These are phyloP conservation scores for Bonia amplexicaulis DNA, from an alignment of 176 grass and related monocot genomes.

Conservation along the genomic window DNA sequence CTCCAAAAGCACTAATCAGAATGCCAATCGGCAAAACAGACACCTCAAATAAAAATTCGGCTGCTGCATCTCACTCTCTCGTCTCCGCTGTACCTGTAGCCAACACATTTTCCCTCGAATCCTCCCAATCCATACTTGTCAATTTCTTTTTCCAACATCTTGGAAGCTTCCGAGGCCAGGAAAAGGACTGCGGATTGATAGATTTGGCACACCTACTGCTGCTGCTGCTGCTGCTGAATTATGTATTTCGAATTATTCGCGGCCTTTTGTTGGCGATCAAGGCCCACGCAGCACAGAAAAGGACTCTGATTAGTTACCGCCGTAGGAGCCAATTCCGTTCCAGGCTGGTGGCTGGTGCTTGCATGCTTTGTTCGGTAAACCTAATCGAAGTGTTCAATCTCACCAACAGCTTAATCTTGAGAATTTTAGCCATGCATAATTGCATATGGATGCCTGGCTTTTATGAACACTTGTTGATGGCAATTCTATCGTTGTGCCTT, in stretches of 20 bases:
- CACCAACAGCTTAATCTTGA: neutral
- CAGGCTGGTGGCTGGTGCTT: slow-evolving; percentile 7
- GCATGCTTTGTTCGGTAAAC: neutral
- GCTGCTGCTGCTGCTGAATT: neutral
- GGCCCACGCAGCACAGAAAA: neutral
- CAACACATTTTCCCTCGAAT: neutral
- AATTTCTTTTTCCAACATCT: neutral
- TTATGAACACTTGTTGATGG: neutral
- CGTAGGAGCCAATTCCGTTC: neutral
- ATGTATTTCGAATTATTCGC: slow-evolving; percentile 16
- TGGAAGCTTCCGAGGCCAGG: slow-evolving; percentile 28
- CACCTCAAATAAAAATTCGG: neutral
- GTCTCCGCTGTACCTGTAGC: neutral
- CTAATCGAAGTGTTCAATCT: neutral
- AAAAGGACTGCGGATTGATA: slow-evolving; percentile 27
- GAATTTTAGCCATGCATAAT: neutral
- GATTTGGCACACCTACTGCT: slow-evolving; percentile 42
- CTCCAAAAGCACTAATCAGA: neutral
- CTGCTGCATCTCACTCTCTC: neutral
- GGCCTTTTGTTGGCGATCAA: slow-evolving; percentile 20
- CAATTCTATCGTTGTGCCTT: no score
- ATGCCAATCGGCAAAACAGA: neutral
- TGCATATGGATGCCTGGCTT: neutral
- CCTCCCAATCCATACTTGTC: neutral
- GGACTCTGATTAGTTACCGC: no score